A percentile compares a stretch with the other conserved stretches of the same genome.
phyloP scores from a whole-genome alignment of 2,329 filamentous ascomycete species.

The Triangularia setosa region DNA sequence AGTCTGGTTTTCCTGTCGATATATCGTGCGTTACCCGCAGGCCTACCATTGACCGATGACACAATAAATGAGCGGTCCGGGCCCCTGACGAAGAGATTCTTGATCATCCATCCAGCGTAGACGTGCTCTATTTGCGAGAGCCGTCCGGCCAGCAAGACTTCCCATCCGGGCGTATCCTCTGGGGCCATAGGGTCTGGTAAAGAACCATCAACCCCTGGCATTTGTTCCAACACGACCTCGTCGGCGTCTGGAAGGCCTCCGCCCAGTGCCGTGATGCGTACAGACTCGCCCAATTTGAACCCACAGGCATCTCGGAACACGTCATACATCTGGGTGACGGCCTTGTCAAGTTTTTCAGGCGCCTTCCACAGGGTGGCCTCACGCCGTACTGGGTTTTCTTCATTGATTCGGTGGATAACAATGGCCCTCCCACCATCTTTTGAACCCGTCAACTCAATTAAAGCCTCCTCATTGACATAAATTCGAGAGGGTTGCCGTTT shows the following conservation, averaged over 20 bases:
- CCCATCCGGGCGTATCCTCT: conserved; percentile 36
- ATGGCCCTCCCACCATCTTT: conserved; percentile 40
- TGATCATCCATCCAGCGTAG: conserved; percentile 66
- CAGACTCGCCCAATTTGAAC: conserved; percentile 66
- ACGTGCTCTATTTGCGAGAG: conserved; percentile 57
- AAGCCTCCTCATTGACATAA: conserved; percentile 46
- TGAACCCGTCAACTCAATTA: conserved; percentile 42
- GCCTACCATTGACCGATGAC: conserved; percentile 51
- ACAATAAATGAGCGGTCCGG: conserved; percentile 59
- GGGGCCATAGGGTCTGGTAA: conserved; percentile 30
- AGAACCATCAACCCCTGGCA: conserved; percentile 39
- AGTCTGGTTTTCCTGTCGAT: conserved; percentile 31
- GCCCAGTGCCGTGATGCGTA: conserved; percentile 55
- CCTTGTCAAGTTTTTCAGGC: conserved; percentile 58
- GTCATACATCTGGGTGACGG: conserved; percentile 69
- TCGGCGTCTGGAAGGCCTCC: conserved; percentile 50
- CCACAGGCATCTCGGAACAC: conserved; percentile 68
- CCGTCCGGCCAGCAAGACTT: conserved; percentile 31
- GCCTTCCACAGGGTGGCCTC: conserved; percentile 50
- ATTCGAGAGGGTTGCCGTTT: conserved; percentile 41
- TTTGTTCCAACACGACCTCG: conserved; percentile 58
- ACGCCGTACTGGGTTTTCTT: conserved; percentile 27
- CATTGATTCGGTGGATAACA: conserved; percentile 24
- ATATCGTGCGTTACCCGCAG: conserved; percentile 40
- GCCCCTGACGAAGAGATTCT: conserved; percentile 54